phyloP scores from a whole-genome alignment of 1,284 basidiomycete genomes.

The Malassezia restricta region DNA sequence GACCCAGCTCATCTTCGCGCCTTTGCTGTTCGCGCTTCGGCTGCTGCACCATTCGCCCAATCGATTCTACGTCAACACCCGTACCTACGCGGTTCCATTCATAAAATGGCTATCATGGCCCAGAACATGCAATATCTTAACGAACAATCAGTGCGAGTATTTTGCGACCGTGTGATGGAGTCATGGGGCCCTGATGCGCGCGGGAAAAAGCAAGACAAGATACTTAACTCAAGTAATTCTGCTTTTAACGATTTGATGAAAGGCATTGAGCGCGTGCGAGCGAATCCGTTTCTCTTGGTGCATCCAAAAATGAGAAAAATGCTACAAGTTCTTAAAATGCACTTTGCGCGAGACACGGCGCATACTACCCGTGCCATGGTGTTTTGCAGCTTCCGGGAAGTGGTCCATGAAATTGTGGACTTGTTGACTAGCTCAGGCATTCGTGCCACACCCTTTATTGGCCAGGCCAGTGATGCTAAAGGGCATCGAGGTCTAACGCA shows the following conservation, averaged over 20 bases:
- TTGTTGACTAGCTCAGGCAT: conserved; percentile 50
- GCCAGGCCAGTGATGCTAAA: conserved; percentile 72
- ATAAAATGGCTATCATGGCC: conserved; percentile 31
- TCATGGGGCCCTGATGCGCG: conserved; percentile 28
- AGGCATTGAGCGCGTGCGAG: conserved; percentile 53
- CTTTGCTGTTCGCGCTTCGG: conserved; percentile 26
- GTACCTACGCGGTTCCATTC: conserved; percentile 19
- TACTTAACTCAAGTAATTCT: conserved; percentile 37
- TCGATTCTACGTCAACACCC: conserved; percentile 16
- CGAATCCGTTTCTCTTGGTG: conserved; percentile 51
- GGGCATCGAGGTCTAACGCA: conserved; percentile 79
- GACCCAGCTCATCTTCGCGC: conserved; percentile 31
- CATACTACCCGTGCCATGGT: conserved; percentile 76
- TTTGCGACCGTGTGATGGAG: conserved; percentile 46
- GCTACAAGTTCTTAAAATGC: conserved; percentile 24
- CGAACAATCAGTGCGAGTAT: conserved; percentile 57
- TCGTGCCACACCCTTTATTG: conserved; percentile 72
- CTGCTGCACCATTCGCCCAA: conserved; percentile 12
- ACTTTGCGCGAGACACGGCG: conserved; percentile 56
- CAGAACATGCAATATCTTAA: conserved; percentile 48
- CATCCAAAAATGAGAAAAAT: conserved; percentile 92
- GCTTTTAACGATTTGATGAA: conserved; percentile 55
- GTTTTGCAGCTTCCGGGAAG: conserved; percentile 76
- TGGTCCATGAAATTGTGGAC: conserved; percentile 76
- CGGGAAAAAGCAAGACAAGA: conserved; percentile 33